These are phyloP conservation scores for Boletellus ananas DNA, from an alignment of 768 basidiomycete genomes.

Conservation along the genomic window DNA sequence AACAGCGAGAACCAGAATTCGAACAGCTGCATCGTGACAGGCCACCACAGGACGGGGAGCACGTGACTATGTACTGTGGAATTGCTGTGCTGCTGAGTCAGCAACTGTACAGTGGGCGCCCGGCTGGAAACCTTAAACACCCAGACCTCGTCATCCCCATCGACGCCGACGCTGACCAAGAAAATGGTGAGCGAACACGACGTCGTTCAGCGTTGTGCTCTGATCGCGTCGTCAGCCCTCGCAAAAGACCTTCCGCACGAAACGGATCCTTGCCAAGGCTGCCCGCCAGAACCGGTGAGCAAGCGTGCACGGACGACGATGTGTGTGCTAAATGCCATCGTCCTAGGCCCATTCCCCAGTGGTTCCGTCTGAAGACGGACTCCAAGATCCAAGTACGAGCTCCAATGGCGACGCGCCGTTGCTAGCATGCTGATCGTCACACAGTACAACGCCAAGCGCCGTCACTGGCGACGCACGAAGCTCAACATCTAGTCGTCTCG, in stretches of 20 bases:
- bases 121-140: constrained; percentile 35
- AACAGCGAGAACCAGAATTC: constrained; percentile 44
- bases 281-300: constrained; percentile 89
- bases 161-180: constrained; percentile 37
- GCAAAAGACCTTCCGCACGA: constrained; percentile 97
- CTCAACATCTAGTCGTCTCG: constrained; percentile 74
- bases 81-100: constrained; percentile 27
- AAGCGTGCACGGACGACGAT: background rate
- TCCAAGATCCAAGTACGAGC: constrained; percentile 80
- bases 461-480: constrained; percentile 99
- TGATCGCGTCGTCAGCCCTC: constrained; percentile 66
- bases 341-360: constrained; percentile 91
- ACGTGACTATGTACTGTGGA: constrained; percentile 7
- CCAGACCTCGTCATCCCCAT: too few relatives aligned
- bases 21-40: constrained; percentile 48
- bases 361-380: constrained; percentile 97
- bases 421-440: background rate
- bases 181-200: constrained; percentile 43
- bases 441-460: constrained; percentile 92
- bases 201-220: background rate
- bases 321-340: background rate
- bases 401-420: background rate
- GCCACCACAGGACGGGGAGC: background rate
- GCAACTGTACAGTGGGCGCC: constrained; percentile 40
- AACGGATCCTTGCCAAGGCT: constrained; percentile 96